Conservation (phyloP, 1,284 basidiomycete species). For the Wolfiporia cocos region DNA sequence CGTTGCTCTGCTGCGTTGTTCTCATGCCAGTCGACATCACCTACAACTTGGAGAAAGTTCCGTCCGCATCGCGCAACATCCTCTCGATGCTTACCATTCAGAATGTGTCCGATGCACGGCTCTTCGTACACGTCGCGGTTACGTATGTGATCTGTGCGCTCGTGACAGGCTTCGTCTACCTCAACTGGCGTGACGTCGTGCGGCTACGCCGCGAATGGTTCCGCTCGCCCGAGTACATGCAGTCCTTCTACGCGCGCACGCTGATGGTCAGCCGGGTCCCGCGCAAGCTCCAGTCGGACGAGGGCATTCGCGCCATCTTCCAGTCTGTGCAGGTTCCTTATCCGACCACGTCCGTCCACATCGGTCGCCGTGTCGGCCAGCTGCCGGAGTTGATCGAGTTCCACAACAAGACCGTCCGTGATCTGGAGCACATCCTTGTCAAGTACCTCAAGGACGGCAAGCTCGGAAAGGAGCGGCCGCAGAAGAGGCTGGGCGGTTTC, state of each 20-base stretch:
- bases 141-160: constrained; percentile 70
- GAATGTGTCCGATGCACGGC: constrained; percentile 57
- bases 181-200: constrained; percentile 74
- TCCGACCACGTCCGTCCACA: constrained; percentile 80
- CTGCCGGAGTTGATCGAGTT: constrained; percentile 77
- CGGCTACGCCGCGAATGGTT: constrained; percentile 65
- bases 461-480: constrained; percentile 71
- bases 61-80: constrained; percentile 42
- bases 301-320: constrained; percentile 69
- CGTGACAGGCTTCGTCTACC: constrained; percentile 59
- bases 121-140: constrained; percentile 74
- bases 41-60: constrained; percentile 65
- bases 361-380: constrained; percentile 69
- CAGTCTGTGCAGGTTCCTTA: constrained; percentile 72
- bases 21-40: constrained; percentile 77
- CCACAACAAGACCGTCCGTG: constrained; percentile 82
- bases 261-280: constrained; percentile 69
- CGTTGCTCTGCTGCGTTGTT: constrained; percentile 63
- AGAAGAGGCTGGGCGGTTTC: constrained; percentile 64
- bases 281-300: constrained; percentile 72
- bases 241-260: constrained; percentile 77
- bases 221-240: constrained; percentile 69
- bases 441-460: constrained; percentile 79
- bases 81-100: constrained; percentile 78
- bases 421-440: constrained; percentile 80